phyloP scores from a whole-genome alignment of 2,329 filamentous ascomycete species.

The Cladosporium sp. region DNA sequence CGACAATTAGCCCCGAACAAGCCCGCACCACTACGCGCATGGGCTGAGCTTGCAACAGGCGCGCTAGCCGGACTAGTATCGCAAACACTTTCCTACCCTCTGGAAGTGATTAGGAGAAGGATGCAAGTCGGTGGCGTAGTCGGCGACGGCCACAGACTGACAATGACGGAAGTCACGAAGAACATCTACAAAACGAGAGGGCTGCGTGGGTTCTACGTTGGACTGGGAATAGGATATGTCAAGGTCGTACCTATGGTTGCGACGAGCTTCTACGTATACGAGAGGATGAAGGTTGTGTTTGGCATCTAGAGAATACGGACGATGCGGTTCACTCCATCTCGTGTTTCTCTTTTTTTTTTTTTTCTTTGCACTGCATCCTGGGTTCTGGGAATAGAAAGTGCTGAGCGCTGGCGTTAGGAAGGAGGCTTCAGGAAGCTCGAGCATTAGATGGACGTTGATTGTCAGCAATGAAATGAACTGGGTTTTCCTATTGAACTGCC shows the following conservation, averaged over 20 bases:
- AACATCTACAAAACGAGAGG: constrained; percentile 77
- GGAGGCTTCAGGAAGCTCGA: not conserved
- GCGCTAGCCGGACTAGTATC: constrained; percentile 85
- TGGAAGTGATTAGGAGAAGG: constrained; percentile 85
- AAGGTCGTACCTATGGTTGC: constrained; percentile 92
- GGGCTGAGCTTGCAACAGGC: constrained; percentile 82
- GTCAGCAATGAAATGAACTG: not conserved
- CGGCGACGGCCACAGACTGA: constrained; percentile 78
- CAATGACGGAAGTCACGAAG: constrained; percentile 74
- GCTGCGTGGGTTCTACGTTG: constrained; percentile 82
- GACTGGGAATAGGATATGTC: constrained; percentile 89
- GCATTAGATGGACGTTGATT: not conserved
- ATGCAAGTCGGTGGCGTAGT: constrained; percentile 98
- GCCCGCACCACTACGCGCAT: constrained; percentile 72
- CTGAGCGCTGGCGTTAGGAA: constrained; percentile 12
- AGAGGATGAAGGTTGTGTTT: constrained; percentile 60
- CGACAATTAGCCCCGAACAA: constrained; percentile 50
- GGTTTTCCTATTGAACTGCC: not conserved
- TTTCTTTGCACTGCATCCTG: constrained; percentile 3
- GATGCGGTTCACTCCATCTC: not conserved
- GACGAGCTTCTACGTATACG: constrained; percentile 67
- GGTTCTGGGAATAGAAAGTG: not conserved
- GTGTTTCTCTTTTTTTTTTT: not conserved
- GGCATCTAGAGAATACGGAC: constrained; percentile 41
- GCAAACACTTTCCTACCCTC: constrained; percentile 88